Base-by-base conservation (phyloP, 2,329 filamentous ascomycete genomes). In the Sclerotinia spermophila region DNA sequence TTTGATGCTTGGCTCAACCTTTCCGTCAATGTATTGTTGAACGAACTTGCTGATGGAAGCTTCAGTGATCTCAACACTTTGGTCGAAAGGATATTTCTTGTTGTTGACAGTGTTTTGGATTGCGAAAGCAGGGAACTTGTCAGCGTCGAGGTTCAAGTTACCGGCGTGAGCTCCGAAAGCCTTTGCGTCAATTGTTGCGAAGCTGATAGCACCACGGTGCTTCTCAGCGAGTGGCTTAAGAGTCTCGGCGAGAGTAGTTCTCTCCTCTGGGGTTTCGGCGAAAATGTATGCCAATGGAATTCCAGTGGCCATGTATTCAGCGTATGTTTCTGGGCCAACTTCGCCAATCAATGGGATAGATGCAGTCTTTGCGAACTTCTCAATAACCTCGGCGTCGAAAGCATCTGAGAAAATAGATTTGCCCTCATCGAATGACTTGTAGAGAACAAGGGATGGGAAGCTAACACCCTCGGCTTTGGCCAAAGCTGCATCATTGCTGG, bases 221-320 rank as follows among this genome's bases (percentile, higher is more conserved):
- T 95, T 92, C 85, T 96, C 88, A 73, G 96, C 96, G 76, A 99
- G 82, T 75, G 92, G 86, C 87, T 94, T 97, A 79, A 99, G 86
- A 74, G 88, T 85, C 75, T 91, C 88, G 76, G 90, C 85, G 76
- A 97, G 89, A 79, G 89, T 84, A 79, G 91, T 88, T 78, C 96
- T 94, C 87, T 97, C 94, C 84, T 98, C 95, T 40, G 87, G 81
- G 60, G 92, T 94, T 85, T 97, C 94, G 75, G 95, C 90, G 83
- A 99, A 98, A 84, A 99, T 97, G 85, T 98, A 99, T 75, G 94
- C 96, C 74, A 99, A 90, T 73, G 96, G 96, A 76, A 98, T 87
- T 76, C 93, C 94, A 77, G 95, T 88, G 69, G 90, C 89, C 92
- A 98, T 99, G 87, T 99, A 99, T 79, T 87, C 89, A 73, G 92